A percentile compares a stretch with the other conserved stretches of the same genome.
phyloP scores from a whole-genome alignment of 2,329 filamentous ascomycete genomes.

The Paecilomyces dactylethromorphus region DNA sequence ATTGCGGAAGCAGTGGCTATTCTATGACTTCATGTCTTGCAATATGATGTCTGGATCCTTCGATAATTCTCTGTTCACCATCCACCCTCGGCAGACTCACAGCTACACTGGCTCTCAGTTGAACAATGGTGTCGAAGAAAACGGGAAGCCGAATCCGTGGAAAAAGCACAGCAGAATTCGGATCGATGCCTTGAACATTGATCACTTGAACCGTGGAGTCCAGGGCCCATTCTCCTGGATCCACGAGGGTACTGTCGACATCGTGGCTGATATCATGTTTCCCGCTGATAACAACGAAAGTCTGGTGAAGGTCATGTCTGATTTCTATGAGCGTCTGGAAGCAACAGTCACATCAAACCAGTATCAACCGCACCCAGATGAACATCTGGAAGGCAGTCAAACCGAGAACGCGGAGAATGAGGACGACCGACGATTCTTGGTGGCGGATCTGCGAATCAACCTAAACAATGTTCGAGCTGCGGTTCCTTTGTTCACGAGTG shows the following conservation, averaged over 20 bases:
- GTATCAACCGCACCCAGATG: conserved; percentile 34
- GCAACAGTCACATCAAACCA: conserved; percentile 79
- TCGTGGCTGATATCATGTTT: conserved; percentile 92
- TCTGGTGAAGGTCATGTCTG: conserved; percentile 89
- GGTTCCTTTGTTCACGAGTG: conserved; percentile 84
- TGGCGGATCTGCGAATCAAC: conserved; percentile 92
- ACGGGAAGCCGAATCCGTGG: conserved; percentile 68
- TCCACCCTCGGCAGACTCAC: conserved; percentile 88
- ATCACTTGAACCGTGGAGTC: conserved; percentile 89
- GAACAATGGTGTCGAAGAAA: conserved; percentile 49
- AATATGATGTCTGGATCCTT: conserved; percentile 95
- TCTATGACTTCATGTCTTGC: conserved; percentile 93
- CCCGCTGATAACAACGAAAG: conserved; percentile 82
- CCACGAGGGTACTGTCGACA: conserved; percentile 92
- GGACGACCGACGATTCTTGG: conserved; percentile 70
- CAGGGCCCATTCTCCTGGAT: conserved; percentile 97
- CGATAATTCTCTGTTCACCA: conserved; percentile 93
- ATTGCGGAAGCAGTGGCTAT: conserved; percentile 90
- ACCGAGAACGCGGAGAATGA: conserved; percentile 22
- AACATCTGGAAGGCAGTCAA: conserved; percentile 7
- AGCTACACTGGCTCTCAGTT: conserved; percentile 63
- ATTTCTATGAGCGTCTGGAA: conserved; percentile 94
- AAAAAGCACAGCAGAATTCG: conserved; percentile 92
- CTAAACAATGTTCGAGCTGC: conserved; percentile 91
- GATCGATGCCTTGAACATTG: conserved; percentile 89